Conservation (phyloP, 1,284 basidiomycete genomes). For the Ceratobasidium sp. region DNA sequence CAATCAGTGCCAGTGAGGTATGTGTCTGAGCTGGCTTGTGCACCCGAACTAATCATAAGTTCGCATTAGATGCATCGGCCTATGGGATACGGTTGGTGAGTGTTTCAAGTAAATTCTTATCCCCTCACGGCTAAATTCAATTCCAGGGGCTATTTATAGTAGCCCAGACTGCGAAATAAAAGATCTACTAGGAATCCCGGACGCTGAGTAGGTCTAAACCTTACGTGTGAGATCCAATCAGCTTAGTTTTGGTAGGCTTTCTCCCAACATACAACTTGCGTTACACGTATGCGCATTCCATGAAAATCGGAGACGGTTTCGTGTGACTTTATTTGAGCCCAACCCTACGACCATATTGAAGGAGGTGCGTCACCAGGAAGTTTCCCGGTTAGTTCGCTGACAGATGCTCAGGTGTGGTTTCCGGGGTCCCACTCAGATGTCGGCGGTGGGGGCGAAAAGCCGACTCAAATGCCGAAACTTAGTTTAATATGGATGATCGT, state of each 20-base stretch:
- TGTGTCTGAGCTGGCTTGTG: not conserved
- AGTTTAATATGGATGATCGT: constrained; percentile 42
- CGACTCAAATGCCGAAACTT: constrained; percentile 5
- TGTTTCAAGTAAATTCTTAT: no score
- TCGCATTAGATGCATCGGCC: constrained; percentile 21
- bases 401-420: constrained; percentile 27
- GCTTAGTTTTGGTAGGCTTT: constrained; percentile 25
- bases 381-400: not conserved
- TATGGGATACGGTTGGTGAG: constrained; percentile 42
- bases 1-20: constrained; percentile 27
- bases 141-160: constrained; percentile 30
- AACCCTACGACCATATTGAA: constrained; percentile 20
- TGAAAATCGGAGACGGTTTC: constrained; percentile 44
- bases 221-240: not conserved
- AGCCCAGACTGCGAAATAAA: constrained; percentile 24
- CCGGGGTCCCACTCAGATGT: constrained; percentile 46
- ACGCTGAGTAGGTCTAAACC: constrained; percentile 13
- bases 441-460: constrained; percentile 45
- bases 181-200: constrained; percentile 36
- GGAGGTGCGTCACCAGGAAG: constrained; percentile 14
- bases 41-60: not conserved
- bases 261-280: constrained; percentile 40
- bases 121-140: no score
- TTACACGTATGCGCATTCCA: constrained; percentile 45
- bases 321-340: constrained; percentile 35